These are phyloP conservation scores for Tinospora cordifolia DNA, from an alignment of 164 flowering plant genomes.

Conservation along the genomic window DNA sequence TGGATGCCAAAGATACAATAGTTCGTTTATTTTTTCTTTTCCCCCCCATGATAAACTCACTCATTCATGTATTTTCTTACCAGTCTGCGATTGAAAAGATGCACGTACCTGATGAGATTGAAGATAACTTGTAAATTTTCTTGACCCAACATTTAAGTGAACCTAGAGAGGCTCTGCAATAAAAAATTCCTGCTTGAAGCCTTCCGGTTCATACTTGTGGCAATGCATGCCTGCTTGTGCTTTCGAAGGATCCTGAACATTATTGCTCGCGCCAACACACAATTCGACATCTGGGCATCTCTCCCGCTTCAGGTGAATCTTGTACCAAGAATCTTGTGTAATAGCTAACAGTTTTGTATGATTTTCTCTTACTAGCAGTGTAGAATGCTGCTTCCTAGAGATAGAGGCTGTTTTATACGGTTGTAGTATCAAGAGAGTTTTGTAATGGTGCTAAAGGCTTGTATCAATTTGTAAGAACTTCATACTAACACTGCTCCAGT, in stretches of 20 bases:
- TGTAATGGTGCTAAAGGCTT: background rate
- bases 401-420: background rate
- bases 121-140: constrained; percentile 39
- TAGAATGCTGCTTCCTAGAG: background rate
- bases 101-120: constrained; percentile 84
- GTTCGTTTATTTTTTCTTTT: no score
- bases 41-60: background rate
- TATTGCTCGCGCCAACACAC: background rate
- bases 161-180: background rate
- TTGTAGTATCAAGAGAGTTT: background rate
- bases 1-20: no score
- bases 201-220: background rate
- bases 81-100: constrained; percentile 94
- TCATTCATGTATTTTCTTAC: constrained; percentile 8
- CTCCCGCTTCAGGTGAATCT: background rate
- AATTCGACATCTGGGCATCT: background rate
- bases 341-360: background rate
- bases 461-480: background rate
- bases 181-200: background rate
- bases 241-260: background rate
- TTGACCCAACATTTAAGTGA: background rate
- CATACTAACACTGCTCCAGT: background rate
- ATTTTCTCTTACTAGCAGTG: background rate
- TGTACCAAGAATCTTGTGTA: background rate
- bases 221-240: constrained; percentile 1